Evolutionary conservation across 768 basidiomycete species (phyloP), one percentile per base, ranked within the genome.

Genomic region (Termitomyces sp.): DNA sequence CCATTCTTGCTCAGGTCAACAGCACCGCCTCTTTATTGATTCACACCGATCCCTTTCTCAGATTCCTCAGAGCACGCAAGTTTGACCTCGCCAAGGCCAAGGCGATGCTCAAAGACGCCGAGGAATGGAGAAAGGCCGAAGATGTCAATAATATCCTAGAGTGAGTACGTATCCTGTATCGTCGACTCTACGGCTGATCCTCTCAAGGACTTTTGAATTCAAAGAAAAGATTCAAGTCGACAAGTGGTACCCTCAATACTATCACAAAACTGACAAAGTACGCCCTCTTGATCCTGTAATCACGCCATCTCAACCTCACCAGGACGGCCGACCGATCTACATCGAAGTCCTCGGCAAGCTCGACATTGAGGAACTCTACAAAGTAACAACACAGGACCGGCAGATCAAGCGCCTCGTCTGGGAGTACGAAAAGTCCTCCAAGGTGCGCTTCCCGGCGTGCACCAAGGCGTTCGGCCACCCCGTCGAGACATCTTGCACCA

Each of bases 301-400:
- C 39, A 49, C 46, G 47, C 62, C 32, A 48, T 53, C 46, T 39
- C 53, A n/a, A 24, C 1, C 34, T 49, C 12, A 27, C 52, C 34
- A 94, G 92, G 94, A 97, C 63, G 96, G 96, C 20, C 87, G 95
- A 57, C 97, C 97, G 9, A 72, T 99, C 65, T 99, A 98, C 80
- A 84, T 99, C 67, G 94, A 99, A 72, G 87, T 85, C 29, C 86
- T 98, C 42, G 94, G 94, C 61, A 84, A 87, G 64, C 84, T 98
- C 66, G 92, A 98, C 76, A 80, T 97, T 68, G 82, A 76, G 65
- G 88, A 86, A 34, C 84, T 99, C 48, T 92, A 94, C 73, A 73
- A 75, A 3, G 74, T 86, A 61, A 98, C 96, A 9, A 90, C 92
- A 2, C 84, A 81, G 64, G 93, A 98, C 55, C 88, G 95, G 53